Base-by-base conservation (phyloP, 2,329 filamentous ascomycete species). In the Diaporthe vaccinii region DNA sequence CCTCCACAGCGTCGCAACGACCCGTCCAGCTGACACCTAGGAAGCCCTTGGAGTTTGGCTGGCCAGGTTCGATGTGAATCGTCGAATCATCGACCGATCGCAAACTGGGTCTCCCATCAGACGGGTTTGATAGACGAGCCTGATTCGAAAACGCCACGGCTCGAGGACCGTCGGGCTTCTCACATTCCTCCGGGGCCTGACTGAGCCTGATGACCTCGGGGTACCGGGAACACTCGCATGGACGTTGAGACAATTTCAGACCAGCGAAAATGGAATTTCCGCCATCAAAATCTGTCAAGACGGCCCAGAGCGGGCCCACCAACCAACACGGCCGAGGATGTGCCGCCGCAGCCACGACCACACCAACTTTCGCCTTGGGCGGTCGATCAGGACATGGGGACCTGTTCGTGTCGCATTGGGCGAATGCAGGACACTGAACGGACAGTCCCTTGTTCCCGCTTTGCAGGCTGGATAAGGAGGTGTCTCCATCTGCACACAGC, bases 371-470 rank as follows among this genome's bases (percentile, higher is more conserved):
- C 53, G 36, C 22, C 62, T 8, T 34, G 49, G 31, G 57, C 36
- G 44, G 70, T 44, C 74, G 75, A 76, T 76, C 49, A 70, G 65
- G 72, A 61, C 75, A 74, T 51, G 72, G 68, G 67, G 67, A 75
- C 67, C 53, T 72, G 75, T 51, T 71, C 74, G 72, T 65, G 70
- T 73, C 49, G 70, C 70, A 65, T 59, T 74, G 71, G 51, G 49
- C 55, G 49, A 55, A 61, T 72, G 72, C 72, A 74, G 75, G 68
- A 57, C 67, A 72, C 58, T 76, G 69, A 69, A 61, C 73, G 69
- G 74, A 74, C 57, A 70, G 62, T 75, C 65, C 75, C 74, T 75
- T 77, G 74, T 74, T 75, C 70, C 75, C 74, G 74, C 70, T 67
- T 31, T 77, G 74, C 74, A 72, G 53, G 36, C 49, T 71, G 55